phyloP scores from a whole-genome alignment of 352 stramenopile genomes.

The Phytophthora pini region DNA sequence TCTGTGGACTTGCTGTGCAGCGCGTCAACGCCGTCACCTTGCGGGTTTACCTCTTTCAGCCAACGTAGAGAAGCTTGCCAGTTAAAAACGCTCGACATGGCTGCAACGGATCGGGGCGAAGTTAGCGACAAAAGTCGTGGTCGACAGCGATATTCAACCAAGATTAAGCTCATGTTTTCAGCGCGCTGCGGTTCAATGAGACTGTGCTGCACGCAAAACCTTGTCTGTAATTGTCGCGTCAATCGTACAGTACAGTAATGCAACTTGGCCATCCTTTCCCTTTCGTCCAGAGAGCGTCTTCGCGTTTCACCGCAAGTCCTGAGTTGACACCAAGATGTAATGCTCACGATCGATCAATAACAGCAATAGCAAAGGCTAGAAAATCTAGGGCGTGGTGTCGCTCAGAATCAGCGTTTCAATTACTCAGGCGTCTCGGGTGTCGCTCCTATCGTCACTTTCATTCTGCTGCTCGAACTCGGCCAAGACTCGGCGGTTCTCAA shows the following conservation, averaged over 20 bases:
- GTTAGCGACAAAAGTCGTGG: neutral
- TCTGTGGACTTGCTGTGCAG: conserved; percentile 29
- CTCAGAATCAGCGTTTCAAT: conserved; percentile 7
- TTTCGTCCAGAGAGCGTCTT: conserved; percentile 3
- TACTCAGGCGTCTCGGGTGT: conserved; percentile 8
- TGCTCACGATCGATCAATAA: neutral
- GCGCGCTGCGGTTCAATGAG: neutral
- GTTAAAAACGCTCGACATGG: neutral
- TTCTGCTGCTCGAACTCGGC: conserved; percentile 17
- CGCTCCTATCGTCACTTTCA: neutral
- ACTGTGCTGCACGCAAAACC: neutral
- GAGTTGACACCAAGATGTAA: conserved; percentile 6
- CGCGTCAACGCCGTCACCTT: conserved; percentile 2
- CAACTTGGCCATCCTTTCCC: neutral
- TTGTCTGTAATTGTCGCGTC: conserved; percentile 6
- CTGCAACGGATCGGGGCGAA: conserved; percentile 6
- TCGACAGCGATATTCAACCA: neutral
- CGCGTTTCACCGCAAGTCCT: too few species aligned
- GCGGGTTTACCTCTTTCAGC: conserved; percentile 1
- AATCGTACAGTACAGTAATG: conserved; percentile 2
- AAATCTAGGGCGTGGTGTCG: conserved; percentile 4
- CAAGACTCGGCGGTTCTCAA: conserved; percentile 46
- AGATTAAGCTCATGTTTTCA: neutral
- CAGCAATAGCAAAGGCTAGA: conserved; percentile 11
- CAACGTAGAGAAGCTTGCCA: neutral